Evolutionary conservation across 257 asterid genomes (phyloP).

Genomic region (Perilla frutescens): DNA sequence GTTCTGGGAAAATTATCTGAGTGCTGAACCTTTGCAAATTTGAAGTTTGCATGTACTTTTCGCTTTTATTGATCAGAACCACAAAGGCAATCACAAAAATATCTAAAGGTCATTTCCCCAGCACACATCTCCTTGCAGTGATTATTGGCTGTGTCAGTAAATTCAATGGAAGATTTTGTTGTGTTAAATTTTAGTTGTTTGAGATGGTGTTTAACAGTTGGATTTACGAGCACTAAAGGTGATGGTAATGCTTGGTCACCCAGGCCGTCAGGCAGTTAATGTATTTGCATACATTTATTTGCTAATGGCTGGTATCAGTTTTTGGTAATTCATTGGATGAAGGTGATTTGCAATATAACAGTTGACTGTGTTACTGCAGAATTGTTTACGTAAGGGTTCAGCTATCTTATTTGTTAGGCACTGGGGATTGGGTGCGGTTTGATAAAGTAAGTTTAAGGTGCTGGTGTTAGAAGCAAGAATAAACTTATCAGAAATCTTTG

Average conservation of each 20-base stretch:
- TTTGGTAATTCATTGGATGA: too few species aligned
- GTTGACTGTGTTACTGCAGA: too few species aligned
- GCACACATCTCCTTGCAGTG: not conserved
- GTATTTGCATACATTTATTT: too few species aligned
- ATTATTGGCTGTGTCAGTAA: not conserved
- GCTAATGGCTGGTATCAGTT: too few species aligned
- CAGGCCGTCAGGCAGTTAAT: too few species aligned
- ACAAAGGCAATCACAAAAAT: not conserved
- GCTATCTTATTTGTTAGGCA: too few species aligned
- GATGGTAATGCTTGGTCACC: too few species aligned
- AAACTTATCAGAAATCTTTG: conserved; percentile 1
- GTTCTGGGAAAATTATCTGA: conserved; percentile 11
- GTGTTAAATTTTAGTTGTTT: too few species aligned
- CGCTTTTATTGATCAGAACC: not conserved
- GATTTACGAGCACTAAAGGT: too few species aligned
- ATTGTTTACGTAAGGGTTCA: not conserved
- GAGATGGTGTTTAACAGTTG: too few species aligned
- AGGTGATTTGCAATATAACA: too few species aligned
- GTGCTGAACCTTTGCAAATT: not conserved
- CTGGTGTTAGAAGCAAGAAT: conserved; percentile 20
- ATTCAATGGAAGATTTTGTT: too few species aligned
- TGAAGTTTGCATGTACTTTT: conserved; percentile 5
- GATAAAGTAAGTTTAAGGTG: conserved; percentile 1
- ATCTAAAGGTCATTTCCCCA: conserved; percentile 16
- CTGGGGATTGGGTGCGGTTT: not conserved